These are phyloP conservation scores for Neurospora cerealis DNA, from an alignment of 495 filamentous ascomycete genomes.

Conservation along the genomic window DNA sequence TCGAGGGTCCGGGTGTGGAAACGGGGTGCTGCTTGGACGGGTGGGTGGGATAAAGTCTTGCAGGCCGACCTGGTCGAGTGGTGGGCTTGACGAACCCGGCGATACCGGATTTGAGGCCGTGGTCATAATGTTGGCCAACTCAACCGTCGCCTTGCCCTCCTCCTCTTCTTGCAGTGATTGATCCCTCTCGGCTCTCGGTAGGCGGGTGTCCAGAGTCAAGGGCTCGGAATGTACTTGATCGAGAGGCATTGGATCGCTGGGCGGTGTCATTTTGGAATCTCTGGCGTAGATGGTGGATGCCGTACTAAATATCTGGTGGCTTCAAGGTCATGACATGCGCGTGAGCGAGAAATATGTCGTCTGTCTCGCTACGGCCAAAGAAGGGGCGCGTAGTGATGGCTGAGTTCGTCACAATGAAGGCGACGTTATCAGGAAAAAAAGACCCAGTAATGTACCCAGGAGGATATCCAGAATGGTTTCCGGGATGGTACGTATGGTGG, in stretches of 20 bases:
- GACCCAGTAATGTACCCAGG: neutral
- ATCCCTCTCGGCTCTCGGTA: constrained; percentile 14
- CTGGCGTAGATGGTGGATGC: neutral
- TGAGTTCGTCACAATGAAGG: neutral
- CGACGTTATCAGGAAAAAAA: neutral
- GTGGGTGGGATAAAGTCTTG: constrained; percentile 42
- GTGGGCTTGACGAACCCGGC: constrained; percentile 44
- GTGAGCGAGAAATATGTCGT: neutral
- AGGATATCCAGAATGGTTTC: neutral
- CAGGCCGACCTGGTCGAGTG: constrained; percentile 32
- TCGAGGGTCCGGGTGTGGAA: constrained; percentile 41
- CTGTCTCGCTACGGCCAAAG: neutral
- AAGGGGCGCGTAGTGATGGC: neutral
- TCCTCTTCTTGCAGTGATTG: constrained; percentile 26
- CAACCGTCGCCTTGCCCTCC: constrained; percentile 32
- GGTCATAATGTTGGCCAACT: constrained; percentile 40
- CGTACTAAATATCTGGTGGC: neutral
- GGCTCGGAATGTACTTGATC: constrained; percentile 15
- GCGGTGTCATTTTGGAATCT: constrained; percentile 10
- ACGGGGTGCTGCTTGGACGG: constrained; percentile 46
- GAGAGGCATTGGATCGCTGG: constrained; percentile 9
- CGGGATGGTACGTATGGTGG: neutral
- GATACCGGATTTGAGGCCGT: constrained; percentile 42
- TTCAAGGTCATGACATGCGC: neutral
- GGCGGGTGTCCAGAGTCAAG: constrained; percentile 20